These are phyloP conservation scores for Botrytis sinoallii DNA, from an alignment of 2,329 filamentous ascomycete genomes.

Conservation along the genomic window DNA sequence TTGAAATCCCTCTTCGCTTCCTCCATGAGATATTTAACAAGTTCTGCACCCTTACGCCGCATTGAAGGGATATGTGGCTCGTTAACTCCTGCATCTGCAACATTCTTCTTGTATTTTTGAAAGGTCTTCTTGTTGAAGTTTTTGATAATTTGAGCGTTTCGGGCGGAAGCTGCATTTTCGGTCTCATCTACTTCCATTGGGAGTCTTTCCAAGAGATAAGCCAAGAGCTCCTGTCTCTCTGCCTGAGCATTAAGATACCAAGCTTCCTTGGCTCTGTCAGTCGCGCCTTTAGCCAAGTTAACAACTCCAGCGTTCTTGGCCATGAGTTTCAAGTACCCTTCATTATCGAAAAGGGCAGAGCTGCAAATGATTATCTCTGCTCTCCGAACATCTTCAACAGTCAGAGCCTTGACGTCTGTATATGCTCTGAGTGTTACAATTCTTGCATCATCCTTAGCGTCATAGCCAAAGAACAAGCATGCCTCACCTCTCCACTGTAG, in stretches of 20 bases:
- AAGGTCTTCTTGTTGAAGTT: not conserved
- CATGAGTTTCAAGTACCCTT: not conserved
- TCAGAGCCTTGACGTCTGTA: constrained; percentile 1
- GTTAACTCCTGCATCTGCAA: not conserved
- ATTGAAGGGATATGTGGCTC: not conserved
- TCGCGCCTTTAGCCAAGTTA: not conserved
- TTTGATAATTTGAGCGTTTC: not conserved
- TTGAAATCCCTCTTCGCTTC: not conserved
- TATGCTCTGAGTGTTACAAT: constrained; percentile 44
- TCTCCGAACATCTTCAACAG: constrained; percentile 6
- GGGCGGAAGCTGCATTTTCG: not conserved
- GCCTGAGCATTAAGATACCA: not conserved
- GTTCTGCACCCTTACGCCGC: not conserved
- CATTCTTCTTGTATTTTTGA: not conserved
- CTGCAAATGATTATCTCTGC: not conserved
- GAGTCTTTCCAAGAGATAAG: not conserved
- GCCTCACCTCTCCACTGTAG: constrained; percentile 56
- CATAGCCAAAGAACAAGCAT: constrained; percentile 38
- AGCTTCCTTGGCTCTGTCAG: not conserved
- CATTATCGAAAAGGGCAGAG: not conserved
- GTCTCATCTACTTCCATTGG: not conserved
- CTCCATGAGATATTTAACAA: not conserved
- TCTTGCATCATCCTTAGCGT: not conserved
- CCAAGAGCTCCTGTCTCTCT: not conserved
- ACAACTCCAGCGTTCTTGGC: not conserved